Base-by-base conservation (phyloP, 2,329 filamentous ascomycete species). In the Zasmidium citrigriseum region DNA sequence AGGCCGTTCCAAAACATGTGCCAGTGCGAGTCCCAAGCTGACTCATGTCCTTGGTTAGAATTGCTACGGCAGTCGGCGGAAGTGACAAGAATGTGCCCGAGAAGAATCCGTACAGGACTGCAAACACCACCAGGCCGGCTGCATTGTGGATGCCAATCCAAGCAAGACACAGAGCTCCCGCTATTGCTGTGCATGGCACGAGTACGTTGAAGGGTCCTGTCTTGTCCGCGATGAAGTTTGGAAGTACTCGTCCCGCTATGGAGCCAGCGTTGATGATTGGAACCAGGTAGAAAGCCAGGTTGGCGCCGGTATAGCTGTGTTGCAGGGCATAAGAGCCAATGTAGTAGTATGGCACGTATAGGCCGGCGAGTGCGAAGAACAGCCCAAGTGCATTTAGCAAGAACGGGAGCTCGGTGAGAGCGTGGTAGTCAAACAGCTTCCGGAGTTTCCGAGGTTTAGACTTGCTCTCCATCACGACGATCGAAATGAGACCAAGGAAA, bases 191-290 rank as follows among this genome's bases (percentile, higher is more conserved):
- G 64, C 1, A 72, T 70, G 50, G 74, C 73, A 77, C 73, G 60
- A 81, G 68, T 57, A 81, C 73, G 65, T 87, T 87, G 2, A 87
- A 57, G 0, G 80, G 75, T 0, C 86, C 84, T 24, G 76, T 74
- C 54, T 79, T 80, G 59, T 87, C 84, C 0, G 81, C 83, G n/a
- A 87, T 63, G 44, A 84, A 73, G 5, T 83, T 84, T 0, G 85
- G 83, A 3, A 82, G 73, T 27, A 86, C 76, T 14, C 84, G 81
- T 0, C 84, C 84, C 34, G 83, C 76, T 0, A 78, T 79, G 0
- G 82, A 85, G 1, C 84, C 81, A 0, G 78, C 83, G 66, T 89
- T 89, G 63, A 89, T 77, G 53, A 89, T 85, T 1, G 86, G 80
- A 1, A 89, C 73, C 2, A 89, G 76, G 65, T 89, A 89, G 9